Evolutionary conservation across 1,284 basidiomycete species (phyloP).

Genomic region (Apiotrichum montevideense): DNA sequence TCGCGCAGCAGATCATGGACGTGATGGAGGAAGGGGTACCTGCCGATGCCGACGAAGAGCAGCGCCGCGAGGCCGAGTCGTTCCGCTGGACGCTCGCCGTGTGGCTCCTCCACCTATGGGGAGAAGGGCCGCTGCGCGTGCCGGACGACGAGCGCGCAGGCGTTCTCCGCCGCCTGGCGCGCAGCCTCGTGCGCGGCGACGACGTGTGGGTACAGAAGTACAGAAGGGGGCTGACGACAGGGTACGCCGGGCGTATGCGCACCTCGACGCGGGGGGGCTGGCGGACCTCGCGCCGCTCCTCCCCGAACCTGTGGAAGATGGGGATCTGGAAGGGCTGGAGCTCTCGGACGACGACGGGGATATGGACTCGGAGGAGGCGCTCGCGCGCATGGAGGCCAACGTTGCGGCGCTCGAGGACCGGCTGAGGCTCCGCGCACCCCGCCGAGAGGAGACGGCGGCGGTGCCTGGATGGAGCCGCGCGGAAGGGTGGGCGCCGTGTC

Average conservation of each 20-base stretch:
- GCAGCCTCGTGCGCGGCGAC: constrained; percentile 16
- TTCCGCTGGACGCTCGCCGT: constrained; percentile 19
- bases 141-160: constrained; percentile 2
- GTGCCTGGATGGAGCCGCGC: constrained; percentile 8
- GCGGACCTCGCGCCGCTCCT: constrained; percentile 6
- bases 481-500: constrained; percentile 11
- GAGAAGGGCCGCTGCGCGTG: not conserved
- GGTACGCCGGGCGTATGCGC: constrained; percentile 4
- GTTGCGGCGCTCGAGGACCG: constrained; percentile 6
- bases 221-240: constrained; percentile 1
- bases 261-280: not conserved
- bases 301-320: constrained; percentile 4
- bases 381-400: constrained; percentile 14
- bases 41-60: constrained; percentile 3
- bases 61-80: constrained; percentile 6
- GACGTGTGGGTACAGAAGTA: constrained; percentile 5
- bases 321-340: constrained; percentile 14
- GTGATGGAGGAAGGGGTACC: constrained; percentile 13
- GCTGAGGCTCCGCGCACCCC: not conserved
- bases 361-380: not conserved
- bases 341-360: constrained; percentile 1
- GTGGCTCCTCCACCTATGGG: constrained; percentile 14
- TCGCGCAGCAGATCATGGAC: constrained; percentile 6
- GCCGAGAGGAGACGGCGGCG: not conserved
- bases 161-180: constrained; percentile 6